A percentile compares a stretch with the other conserved stretches of the same genome.
Conservation (phyloP, 2,329 filamentous ascomycete species). For the Bipolaris bicolor region DNA sequence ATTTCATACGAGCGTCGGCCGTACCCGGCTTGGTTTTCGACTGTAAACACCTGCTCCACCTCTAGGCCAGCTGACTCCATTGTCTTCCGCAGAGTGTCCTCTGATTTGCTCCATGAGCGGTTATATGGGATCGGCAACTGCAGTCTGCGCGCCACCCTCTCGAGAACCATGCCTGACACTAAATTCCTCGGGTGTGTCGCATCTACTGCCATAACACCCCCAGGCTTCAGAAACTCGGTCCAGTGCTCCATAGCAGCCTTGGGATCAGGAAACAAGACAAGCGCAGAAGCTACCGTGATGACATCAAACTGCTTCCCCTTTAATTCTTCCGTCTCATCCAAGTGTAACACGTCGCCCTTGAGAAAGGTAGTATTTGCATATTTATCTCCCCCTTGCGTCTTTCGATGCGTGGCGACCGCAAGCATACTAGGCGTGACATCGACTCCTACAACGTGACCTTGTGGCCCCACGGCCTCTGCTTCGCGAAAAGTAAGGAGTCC, state of each 20-base stretch:
- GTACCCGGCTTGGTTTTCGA: constrained; percentile 46
- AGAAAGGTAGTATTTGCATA: constrained; percentile 45
- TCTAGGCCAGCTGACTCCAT: constrained; percentile 47
- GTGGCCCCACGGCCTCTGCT: constrained; percentile 47
- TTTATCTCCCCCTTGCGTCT: constrained; percentile 30
- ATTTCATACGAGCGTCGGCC: constrained; percentile 37
- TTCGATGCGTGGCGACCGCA: constrained; percentile 42
- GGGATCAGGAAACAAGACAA: constrained; percentile 51
- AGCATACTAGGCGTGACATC: constrained; percentile 54
- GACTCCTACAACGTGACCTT: constrained; percentile 49
- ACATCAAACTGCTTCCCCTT: constrained; percentile 39
- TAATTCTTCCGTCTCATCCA: constrained; percentile 36
- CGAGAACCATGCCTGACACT: constrained; percentile 47
- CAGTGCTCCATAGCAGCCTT: constrained; percentile 47
- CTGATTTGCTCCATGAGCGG: constrained; percentile 44
- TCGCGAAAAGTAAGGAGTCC: constrained; percentile 52
- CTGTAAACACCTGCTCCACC: constrained; percentile 37
- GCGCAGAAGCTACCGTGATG: constrained; percentile 50
- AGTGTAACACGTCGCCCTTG: constrained; percentile 47
- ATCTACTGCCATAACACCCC: constrained; percentile 49
- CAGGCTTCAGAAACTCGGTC: constrained; percentile 49
- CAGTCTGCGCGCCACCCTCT: constrained; percentile 44
- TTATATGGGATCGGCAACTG: constrained; percentile 46
- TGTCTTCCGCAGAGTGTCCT: constrained; percentile 38
- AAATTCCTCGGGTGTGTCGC: constrained; percentile 49